Conservation (phyloP, 202 grass and related monocot species). For the Dendrocalamus latiflorus region DNA sequence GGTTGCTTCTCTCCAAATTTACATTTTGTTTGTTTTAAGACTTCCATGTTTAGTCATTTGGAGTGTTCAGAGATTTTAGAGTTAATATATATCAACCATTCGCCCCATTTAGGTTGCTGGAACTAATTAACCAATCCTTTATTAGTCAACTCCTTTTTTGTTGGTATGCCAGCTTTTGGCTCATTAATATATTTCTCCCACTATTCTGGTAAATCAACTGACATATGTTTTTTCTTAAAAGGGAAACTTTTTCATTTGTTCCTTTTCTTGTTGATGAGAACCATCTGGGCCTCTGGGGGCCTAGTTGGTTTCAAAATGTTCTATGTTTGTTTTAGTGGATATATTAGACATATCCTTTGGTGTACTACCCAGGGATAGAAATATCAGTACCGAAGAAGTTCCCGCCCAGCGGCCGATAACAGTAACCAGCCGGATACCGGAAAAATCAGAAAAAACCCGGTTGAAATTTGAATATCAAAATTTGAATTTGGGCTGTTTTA, state of each 20-base stretch:
- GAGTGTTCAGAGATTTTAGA: neutral
- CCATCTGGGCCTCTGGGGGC: neutral
- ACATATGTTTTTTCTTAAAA: neutral
- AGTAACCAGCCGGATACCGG: too few relatives aligned
- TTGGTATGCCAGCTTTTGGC: neutral
- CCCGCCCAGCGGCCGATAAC: too few relatives aligned
- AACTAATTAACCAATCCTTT: neutral
- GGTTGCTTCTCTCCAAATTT: neutral
- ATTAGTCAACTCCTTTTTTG: neutral
- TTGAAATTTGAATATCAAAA: too few relatives aligned
- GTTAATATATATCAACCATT: neutral
- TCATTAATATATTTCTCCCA: neutral
- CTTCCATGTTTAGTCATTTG: slow-evolving; percentile 1
- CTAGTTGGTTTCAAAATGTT: neutral
- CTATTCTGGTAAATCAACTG: neutral
- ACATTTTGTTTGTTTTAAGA: neutral
- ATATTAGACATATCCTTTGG: neutral
- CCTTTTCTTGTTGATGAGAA: neutral
- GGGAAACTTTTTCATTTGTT: neutral
- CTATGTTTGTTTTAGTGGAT: neutral
- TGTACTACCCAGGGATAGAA: neutral
- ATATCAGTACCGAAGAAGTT: too few relatives aligned
- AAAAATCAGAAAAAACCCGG: too few relatives aligned
- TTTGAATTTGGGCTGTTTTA: too few relatives aligned
- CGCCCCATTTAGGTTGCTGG: neutral